Evolutionary conservation across 2,329 filamentous ascomycete genomes (phyloP), one percentile per base, ranked within the genome.

Genomic region (Didymella pomorum): DNA sequence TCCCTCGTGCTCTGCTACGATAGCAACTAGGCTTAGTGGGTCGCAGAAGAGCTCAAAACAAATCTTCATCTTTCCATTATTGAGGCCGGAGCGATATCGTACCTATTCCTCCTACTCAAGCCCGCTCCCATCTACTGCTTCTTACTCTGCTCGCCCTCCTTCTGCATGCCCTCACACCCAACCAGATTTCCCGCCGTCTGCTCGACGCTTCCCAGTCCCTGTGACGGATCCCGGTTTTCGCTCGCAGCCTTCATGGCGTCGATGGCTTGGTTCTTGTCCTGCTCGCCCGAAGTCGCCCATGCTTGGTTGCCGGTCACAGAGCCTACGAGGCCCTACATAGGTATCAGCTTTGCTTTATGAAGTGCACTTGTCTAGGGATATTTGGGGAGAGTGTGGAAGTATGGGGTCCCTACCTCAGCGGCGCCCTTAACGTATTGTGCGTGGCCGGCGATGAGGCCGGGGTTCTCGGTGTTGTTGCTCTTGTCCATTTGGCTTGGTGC

Each of bases 131-230:
- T 16, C 49, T 64, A 66, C 59, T 71, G 46, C 59, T 69, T 66
- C 68, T 71, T 72, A 35, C 64, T 70, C 66, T 70, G 67, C 1
- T 60, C 69, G 0, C 73, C 73, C 66, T 76, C 72, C 64, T 72
- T 81, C 74, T 84, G 79, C 89, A 91, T 91, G 0, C 89, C 89
- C 74, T 89, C 86, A 64, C 89, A 91, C 0, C 89, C 88, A 0
- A 86, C 83, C 0, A 84, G 76, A 69, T 84, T 85, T 6, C 89
- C 89, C 0, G 86, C 84, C 46, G 87, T 70, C 79, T 90, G 85
- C 72, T 92, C 89, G 2, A 81, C 80, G 68, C 83, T 86, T 33
- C 89, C 89, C 53, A 83, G 86, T 0, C 88, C 88, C 42, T 83
- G 78, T 6, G 74, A 69, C 2, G 75, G 66, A 64, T 90, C 85